Base-by-base conservation (phyloP, 148 eudicot genomes). In the Drosera capensis region DNA sequence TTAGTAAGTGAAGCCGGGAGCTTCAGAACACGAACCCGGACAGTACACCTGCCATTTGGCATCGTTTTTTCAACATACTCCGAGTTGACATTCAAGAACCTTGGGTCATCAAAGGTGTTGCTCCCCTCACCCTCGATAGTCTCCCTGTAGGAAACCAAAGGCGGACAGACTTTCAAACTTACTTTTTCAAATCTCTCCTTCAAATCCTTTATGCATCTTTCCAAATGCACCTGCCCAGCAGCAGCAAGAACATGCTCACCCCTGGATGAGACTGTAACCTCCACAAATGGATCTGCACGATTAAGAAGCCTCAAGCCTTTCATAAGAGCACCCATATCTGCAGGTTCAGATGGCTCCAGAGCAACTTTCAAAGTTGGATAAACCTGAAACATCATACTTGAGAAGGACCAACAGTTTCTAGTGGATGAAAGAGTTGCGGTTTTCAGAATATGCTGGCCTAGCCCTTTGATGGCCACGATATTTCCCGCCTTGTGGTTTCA, bases 181-280 rank as follows among this genome's bases (percentile, higher is more conserved):
- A 90, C 80, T 63, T 78, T 84, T 1, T 92, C 93, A 57, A 84
- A 90, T 54, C 95, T 80, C 19, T 90, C 97, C 55, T 69, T 75
- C 45, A 90, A 57, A 78, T 84, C 97, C 65, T 84, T 84, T 2
- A 84, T 72, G 50, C 97, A 90, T 63, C 97, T 71, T 68, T 84
- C 95, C 7, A 90, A 67, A 64, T 90, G 97, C 42, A 90, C 93
- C 58, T 84, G 95, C 21, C 97, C 97, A 12, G 95, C 95, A 28
- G 95, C 93, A 20, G 97, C 80, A 62, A 90, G 87, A 37, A 90
- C 95, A 42, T 88, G 95, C 56, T 84, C 97, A 18, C 97, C 97
- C 57, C 87, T 73, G 47, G 90, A 58, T 48, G 95, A 84, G 55
- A 90, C 79, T 14, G 75, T 68, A 52, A 90, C 93, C 73, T 90